Base-by-base conservation (phyloP, 23 red algal genomes). In the Gracilaria gracilis region DNA sequence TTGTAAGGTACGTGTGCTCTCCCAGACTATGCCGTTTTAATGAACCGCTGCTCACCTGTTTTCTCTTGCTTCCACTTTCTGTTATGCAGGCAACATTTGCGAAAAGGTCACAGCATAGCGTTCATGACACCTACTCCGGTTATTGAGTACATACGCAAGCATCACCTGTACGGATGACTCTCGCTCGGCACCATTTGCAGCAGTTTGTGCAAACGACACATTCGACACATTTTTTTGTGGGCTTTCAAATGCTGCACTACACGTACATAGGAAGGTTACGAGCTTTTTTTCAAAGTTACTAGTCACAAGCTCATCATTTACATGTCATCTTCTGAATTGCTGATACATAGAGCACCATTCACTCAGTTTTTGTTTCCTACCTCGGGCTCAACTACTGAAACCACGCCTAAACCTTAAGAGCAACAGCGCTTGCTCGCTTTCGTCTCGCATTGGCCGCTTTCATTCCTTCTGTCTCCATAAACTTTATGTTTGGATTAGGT, bases 51-150 rank as follows among this genome's bases (percentile, higher is more conserved):
- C 80, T 84, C 1, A 49, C 23, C 57, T 33, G 48, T 51, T 81
- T 81, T 7, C 51, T 82, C 32, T 20, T 59, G 27, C 1, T 54
- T 57, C 5, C 31, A 2, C n/a, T 38, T 15, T 72, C 62, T 24
- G 20, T 54, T 39, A 11, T 32, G 13, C 57, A 90, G 87, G 54
- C 40, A 67, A 40, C 57, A 75, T 67, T n/a, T 90, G 24, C 38
- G 39, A 38, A 90, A 51, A 36, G 73, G 87, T 4, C 12, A 81
- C 12, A 81, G 74, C 20, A 90, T 90, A 4, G 61, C 61, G 17
- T 81, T 76, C n/a, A 90, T 90, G 87, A 90, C 87, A 20, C 87
- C 87, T 40, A 32, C 51, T 27, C 57, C 76, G 12, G 87, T 90
- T 21, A 57, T 81, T 44, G 57, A 90, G 8, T 90, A 90, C 72